Conservation (phyloP, 1,284 basidiomycete species). For the Apiotrichum sp. region DNA sequence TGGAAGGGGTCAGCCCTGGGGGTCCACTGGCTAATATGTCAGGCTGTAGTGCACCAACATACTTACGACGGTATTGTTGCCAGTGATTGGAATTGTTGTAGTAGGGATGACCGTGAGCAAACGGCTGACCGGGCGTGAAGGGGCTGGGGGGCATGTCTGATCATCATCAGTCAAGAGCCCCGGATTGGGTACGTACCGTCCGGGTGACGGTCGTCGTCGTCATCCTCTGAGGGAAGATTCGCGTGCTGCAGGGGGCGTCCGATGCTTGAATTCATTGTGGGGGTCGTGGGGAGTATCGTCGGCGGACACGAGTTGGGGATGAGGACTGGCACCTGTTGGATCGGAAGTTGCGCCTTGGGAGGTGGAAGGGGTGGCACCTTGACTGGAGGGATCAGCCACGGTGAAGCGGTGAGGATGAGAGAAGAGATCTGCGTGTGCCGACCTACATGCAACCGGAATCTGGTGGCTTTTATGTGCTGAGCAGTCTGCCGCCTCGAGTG, state of each 20-base stretch:
- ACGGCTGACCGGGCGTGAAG: not conserved
- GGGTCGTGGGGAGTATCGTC: not conserved
- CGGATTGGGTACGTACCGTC: not conserved
- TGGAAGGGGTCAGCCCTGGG: not conserved
- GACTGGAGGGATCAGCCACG: not conserved
- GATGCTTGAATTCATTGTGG: not conserved
- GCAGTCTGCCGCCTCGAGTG: not conserved
- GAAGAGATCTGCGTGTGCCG: too few relatives aligned
- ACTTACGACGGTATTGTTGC: not conserved
- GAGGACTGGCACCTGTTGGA: not conserved
- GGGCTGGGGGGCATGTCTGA: not conserved
- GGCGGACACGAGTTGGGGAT: not conserved
- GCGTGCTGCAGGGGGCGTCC: not conserved
- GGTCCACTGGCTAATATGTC: not conserved
- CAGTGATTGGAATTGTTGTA: not conserved
- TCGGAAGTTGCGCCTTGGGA: too few relatives aligned
- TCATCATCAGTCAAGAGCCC: not conserved
- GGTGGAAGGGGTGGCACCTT: too few relatives aligned
- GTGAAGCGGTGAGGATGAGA: too few relatives aligned
- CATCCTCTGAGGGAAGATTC: not conserved
- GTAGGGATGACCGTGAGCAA: not conserved
- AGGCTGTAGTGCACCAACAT: not conserved
- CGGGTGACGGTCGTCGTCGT: not conserved
- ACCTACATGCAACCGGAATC: not conserved
- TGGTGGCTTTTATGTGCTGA: slow-evolving; percentile 1